A percentile compares a stretch with the other conserved stretches of the same genome.
phyloP scores from a whole-genome alignment of 768 basidiomycete species.

The Inosperma sp. region DNA sequence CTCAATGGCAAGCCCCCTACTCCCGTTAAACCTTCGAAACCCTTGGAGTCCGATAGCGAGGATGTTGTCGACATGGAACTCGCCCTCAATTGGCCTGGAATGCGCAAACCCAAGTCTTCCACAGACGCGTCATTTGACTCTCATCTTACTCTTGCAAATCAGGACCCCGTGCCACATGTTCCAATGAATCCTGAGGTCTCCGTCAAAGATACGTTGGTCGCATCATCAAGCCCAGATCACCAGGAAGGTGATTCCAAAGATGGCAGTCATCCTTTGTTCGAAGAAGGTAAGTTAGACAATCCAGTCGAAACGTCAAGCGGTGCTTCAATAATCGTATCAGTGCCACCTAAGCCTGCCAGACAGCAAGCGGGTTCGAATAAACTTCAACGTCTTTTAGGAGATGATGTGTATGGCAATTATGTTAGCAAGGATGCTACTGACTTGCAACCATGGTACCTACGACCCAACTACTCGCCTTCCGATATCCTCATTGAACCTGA shows the following conservation, averaged over 20 bases:
- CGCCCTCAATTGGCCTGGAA: slow-evolving; percentile 42
- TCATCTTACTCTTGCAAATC: slow-evolving; percentile 25
- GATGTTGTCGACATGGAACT: slow-evolving; percentile 58
- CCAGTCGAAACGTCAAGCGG: background rate
- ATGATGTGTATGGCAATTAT: slow-evolving; percentile 33
- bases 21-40: slow-evolving; percentile 36
- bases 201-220: slow-evolving; percentile 28
- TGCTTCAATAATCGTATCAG: slow-evolving; percentile 7
- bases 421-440: slow-evolving; percentile 42
- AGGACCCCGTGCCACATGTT: slow-evolving; percentile 14
- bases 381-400: slow-evolving; percentile 64
- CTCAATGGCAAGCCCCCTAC: slow-evolving; percentile 34
- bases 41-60: slow-evolving; percentile 38
- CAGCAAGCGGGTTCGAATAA: slow-evolving; percentile 45
- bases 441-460: slow-evolving; percentile 76
- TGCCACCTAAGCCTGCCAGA: slow-evolving; percentile 28
- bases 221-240: slow-evolving; percentile 17
- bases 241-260: slow-evolving; percentile 19
- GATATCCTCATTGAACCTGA: slow-evolving; percentile 88
- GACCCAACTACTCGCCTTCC: slow-evolving; percentile 67
- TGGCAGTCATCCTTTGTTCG: slow-evolving; percentile 23
- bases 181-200: slow-evolving; percentile 22
- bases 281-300: slow-evolving; percentile 33
- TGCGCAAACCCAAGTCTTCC: slow-evolving; percentile 27
- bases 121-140: slow-evolving; percentile 27